These are phyloP conservation scores for Leishmania arabica DNA, from an alignment of 208 protist species.

Conservation along the genomic window DNA sequence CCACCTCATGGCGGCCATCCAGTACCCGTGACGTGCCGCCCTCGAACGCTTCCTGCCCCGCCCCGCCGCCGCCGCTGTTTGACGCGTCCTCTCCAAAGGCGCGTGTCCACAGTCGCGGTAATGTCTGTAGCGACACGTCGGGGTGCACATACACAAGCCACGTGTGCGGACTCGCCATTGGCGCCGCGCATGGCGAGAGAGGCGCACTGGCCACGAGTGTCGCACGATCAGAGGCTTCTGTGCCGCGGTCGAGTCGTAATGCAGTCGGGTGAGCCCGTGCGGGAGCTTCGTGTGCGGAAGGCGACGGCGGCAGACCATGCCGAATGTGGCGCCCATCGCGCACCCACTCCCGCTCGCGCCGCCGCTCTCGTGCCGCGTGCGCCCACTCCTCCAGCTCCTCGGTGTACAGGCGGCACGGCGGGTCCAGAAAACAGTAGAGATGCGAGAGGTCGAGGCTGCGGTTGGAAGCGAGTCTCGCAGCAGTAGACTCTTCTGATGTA, in stretches of 20 bases:
- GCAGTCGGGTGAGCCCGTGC: background rate
- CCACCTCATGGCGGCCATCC: background rate
- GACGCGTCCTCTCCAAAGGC: background rate
- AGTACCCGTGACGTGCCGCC: background rate
- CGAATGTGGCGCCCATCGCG: background rate
- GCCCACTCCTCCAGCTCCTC: constrained; percentile 18
- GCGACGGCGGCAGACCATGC: background rate
- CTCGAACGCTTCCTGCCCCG: background rate
- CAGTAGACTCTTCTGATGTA: background rate
- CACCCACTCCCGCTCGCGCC: background rate
- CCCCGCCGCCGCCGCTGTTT: background rate
- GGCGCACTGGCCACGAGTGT: background rate
- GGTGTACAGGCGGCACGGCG: constrained; percentile 10
- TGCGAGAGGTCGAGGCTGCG: constrained; percentile 14
- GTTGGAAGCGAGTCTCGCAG: background rate
- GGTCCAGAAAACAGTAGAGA: constrained; percentile 23
- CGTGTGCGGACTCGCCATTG: constrained; percentile 2
- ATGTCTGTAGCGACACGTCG: background rate
- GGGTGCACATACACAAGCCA: constrained; percentile 30
- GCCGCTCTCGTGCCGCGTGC: background rate
- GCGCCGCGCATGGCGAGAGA: background rate
- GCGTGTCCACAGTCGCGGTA: constrained; percentile 5
- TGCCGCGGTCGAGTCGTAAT: background rate
- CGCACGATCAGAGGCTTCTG: background rate
- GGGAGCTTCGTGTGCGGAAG: background rate